Evolutionary conservation across 768 basidiomycete species (phyloP).

Genomic region (Mycena albidolilacea): DNA sequence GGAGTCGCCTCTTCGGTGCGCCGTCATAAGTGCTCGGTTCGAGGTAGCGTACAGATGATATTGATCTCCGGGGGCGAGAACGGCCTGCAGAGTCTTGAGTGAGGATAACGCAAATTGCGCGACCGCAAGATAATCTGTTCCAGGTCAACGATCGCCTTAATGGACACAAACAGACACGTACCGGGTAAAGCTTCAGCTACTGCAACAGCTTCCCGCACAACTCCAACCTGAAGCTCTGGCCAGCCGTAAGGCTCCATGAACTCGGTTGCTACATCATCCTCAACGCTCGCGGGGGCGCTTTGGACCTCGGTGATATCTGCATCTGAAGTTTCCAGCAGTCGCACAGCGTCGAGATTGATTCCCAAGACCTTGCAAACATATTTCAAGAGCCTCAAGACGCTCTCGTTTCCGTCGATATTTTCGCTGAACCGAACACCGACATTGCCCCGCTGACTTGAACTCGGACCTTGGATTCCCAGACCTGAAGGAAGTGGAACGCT

Average conservation of each 20-base stretch:
- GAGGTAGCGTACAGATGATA: conserved; percentile 82
- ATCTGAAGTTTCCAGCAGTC: conserved; percentile 53
- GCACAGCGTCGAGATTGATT: conserved; percentile 83
- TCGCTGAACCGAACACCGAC: conserved; percentile 84
- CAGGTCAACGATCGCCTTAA: conserved; percentile 7
- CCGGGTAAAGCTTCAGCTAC: conserved; percentile 94
- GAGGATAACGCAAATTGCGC: conserved; percentile 93
- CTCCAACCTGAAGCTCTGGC: conserved; percentile 94
- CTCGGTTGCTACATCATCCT: conserved; percentile 59
- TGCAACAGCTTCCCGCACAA: conserved; percentile 93
- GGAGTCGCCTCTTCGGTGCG: conserved; percentile 82
- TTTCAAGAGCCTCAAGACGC: conserved; percentile 81
- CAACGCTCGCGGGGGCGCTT: conserved; percentile 43
- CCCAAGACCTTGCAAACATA: conserved; percentile 86
- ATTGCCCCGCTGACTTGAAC: conserved; percentile 60
- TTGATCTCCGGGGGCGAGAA: conserved; percentile 85
- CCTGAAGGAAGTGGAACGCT: conserved; percentile 58
- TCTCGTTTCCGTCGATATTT: conserved; percentile 84
- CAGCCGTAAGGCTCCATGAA: conserved; percentile 82
- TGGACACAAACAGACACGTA: conserved; percentile 50
- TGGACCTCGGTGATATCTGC: conserved; percentile 36
- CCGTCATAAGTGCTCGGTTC: conserved; percentile 78
- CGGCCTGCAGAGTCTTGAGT: conserved; percentile 77
- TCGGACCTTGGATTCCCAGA: conserved; percentile 64
- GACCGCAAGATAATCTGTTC: conserved; percentile 84